Base-by-base conservation (phyloP, 1,139 yeast genomes). In the Pichia sp. region DNA sequence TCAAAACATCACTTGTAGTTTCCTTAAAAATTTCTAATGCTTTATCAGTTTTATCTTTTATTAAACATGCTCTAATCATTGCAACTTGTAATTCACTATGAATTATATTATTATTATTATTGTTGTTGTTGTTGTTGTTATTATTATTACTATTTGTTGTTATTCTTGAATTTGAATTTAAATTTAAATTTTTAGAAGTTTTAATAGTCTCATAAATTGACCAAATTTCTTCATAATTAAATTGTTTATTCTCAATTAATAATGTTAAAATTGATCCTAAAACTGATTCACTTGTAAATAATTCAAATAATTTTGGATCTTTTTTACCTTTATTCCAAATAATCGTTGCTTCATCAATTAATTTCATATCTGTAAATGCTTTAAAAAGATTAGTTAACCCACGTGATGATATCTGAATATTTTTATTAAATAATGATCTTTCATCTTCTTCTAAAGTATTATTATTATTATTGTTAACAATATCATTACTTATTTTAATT, bases 241-340 rank as follows among this genome's bases (percentile, higher is more conserved):
- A 74, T 48, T 82, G 73, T 42, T 82, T 79, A 45, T 73, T 69
- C 47, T 78, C 78, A 54, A 73, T 78, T 52, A 87, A 74, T 31
- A 84, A 69, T 29, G 87, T 87, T 51, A 87, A 69, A 32, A 85
- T 75, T 9, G 80, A 76, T 33, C 94, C 87, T 51, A 85, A 78
- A 16, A 84, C 84, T 50, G 84, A 52, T 68, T 70, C 62, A 65
- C 67, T 56, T 49, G 68, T 58, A 49, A 68, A 68, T 26, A 66
- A 56, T 24, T 56, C 55, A 24, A 57, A 47, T 50, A 51, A 42
- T 24, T 48, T 51, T 39, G 51, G 57, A 40, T 45, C 51, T 25
- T 62, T 56, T 45, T 59, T 67, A 30, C 73, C 73, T 37, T 65
- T 60, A 39, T 69, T 67, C 81, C 82, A 78, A 42, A 77, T 62